Conservation (phyloP, 208 protist genomes). For the Trypanosoma avium region DNA sequence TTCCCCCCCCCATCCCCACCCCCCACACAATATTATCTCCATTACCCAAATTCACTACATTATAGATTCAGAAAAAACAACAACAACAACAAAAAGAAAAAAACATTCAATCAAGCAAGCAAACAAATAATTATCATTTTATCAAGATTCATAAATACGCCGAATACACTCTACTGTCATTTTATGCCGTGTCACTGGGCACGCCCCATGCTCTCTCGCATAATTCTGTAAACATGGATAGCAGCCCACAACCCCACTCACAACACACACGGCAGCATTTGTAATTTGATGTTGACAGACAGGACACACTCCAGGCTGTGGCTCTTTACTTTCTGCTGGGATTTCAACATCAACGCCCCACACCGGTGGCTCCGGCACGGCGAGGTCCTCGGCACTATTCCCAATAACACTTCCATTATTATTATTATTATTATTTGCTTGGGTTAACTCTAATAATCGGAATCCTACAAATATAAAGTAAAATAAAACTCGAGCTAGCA, state of each 20-base stretch:
- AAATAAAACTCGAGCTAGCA: slow-evolving; percentile 64
- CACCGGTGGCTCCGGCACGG: slow-evolving; percentile 64
- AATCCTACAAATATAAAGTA: slow-evolving; percentile 66
- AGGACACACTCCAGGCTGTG: slow-evolving; percentile 57
- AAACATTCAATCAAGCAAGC: neutral
- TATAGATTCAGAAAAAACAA: too few species aligned
- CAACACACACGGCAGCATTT: slow-evolving; percentile 66
- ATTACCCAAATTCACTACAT: too few species aligned
- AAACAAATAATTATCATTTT: neutral
- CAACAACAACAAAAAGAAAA: neutral
- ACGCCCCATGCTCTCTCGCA: slow-evolving; percentile 46
- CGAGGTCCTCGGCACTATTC: slow-evolving; percentile 36
- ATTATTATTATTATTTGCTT: neutral
- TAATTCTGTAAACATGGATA: slow-evolving; percentile 72
- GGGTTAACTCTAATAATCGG: slow-evolving; percentile 53
- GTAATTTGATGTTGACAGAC: slow-evolving; percentile 56
- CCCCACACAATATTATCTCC: too few species aligned
- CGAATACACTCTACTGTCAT: slow-evolving; percentile 62
- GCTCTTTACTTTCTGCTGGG: slow-evolving; percentile 19
- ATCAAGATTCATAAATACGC: slow-evolving; percentile 76
- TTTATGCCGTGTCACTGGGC: slow-evolving; percentile 55
- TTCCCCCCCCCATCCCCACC: neutral
- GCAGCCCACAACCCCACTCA: slow-evolving; percentile 75
- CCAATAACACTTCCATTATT: slow-evolving; percentile 4
- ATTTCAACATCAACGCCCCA: slow-evolving; percentile 48